Evolutionary conservation across 441 rosid genomes (phyloP).

Genomic region (Pelargonium cotyledonis): DNA sequence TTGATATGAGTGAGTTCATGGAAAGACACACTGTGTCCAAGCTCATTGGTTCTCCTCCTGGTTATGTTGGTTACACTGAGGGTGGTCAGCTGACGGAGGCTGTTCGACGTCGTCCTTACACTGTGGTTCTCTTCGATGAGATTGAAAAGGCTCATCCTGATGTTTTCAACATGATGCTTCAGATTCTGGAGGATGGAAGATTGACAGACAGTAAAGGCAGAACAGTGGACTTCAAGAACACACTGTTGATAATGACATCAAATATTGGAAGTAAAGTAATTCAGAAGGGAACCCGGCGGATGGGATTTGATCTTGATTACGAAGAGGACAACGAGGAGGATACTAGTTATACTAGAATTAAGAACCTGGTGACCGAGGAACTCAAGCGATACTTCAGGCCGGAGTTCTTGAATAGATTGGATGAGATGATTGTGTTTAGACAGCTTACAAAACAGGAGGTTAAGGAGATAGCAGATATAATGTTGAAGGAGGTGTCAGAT

Average conservation of each 20-base stretch:
- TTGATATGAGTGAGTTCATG: constrained; percentile 99
- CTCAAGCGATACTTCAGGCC: constrained; percentile 91
- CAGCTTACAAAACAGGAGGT: constrained; percentile 92
- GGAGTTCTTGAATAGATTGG: constrained; percentile 87
- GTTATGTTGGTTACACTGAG: constrained; percentile 95
- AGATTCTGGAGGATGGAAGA: constrained; percentile 95
- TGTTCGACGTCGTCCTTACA: constrained; percentile 90
- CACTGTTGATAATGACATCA: constrained; percentile 96
- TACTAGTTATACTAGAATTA: constrained; percentile 68
- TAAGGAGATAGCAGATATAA: constrained; percentile 84
- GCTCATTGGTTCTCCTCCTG: constrained; percentile 97
- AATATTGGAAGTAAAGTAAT: constrained; percentile 94
- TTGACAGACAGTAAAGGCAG: constrained; percentile 97
- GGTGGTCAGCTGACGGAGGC: constrained; percentile 98
- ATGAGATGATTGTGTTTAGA: constrained; percentile 95
- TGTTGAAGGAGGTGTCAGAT: constrained; percentile 82
- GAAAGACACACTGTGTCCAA: constrained; percentile 94
- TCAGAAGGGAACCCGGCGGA: constrained; percentile 79
- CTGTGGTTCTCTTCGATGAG: constrained; percentile 87
- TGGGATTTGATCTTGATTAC: constrained; percentile 84
- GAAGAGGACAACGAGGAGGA: constrained; percentile 45
- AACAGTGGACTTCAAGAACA: constrained; percentile 94
- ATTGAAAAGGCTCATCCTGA: constrained; percentile 98
- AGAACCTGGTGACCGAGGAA: constrained; percentile 88
- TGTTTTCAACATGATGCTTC: constrained; percentile 99